Percentiles rank a stretch among this genome's conserved stretches.
phyloP scores from a whole-genome alignment of 2,329 filamentous ascomycete species.

The Trichoderma gracile region DNA sequence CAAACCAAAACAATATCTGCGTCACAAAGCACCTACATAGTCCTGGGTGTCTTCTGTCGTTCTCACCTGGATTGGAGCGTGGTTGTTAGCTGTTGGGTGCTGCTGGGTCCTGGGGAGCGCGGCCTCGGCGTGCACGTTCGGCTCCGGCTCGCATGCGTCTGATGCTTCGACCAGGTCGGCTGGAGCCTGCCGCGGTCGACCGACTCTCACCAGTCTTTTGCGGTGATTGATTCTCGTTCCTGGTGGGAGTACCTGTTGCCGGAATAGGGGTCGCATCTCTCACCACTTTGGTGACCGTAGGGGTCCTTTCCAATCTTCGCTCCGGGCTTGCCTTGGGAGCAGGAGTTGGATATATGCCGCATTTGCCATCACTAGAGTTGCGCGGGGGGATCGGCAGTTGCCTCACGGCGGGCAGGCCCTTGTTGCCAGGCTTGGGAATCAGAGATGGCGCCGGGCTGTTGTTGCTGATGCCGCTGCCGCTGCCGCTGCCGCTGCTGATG shows the following conservation, averaged over 20 bases:
- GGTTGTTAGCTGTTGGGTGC: not conserved
- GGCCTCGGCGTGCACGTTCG: constrained; percentile 35
- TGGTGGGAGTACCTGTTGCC: not conserved
- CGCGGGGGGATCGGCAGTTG: constrained; percentile 20
- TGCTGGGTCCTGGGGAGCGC: constrained; percentile 25
- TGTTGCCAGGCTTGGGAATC: constrained; percentile 32
- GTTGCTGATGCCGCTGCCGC: not conserved
- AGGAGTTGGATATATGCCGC: not conserved
- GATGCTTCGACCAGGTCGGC: constrained; percentile 30
- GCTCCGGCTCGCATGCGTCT: constrained; percentile 34
- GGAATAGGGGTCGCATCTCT: not conserved
- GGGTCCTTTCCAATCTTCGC: not conserved
- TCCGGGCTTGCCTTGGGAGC: not conserved
- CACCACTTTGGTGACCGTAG: not conserved
- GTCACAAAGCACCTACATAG: not conserved
- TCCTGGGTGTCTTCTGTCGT: not conserved
- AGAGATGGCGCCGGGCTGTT: constrained; percentile 30
- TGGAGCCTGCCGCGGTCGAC: not conserved
- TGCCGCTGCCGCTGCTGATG: too few species aligned
- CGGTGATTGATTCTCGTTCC: constrained; percentile 27
- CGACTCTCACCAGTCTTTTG: constrained; percentile 14
- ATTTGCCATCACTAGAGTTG: constrained; percentile 10
- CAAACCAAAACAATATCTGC: constrained; percentile 14
- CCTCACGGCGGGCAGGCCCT: constrained; percentile 21
- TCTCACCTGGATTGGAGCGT: too few species aligned